Conservation (phyloP, 768 basidiomycete species). For the Tephrocybe sp. region DNA sequence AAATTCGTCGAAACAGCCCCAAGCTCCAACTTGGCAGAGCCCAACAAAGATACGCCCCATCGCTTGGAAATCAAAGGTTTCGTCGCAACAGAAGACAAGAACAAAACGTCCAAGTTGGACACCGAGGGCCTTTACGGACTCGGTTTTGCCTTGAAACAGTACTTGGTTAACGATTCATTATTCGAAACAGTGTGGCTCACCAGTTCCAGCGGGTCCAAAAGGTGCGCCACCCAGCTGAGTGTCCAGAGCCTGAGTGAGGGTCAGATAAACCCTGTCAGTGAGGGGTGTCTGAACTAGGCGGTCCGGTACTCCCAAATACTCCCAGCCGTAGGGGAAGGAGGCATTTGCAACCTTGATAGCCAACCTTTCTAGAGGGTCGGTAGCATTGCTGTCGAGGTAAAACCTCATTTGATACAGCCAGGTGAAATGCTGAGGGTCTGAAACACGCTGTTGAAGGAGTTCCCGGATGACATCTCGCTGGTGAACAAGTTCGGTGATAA, state of each 20-base stretch:
- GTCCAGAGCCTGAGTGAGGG: constrained; percentile 92
- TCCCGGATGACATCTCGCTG: constrained; percentile 91
- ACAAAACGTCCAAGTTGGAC: constrained; percentile 98
- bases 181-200: constrained; percentile 34
- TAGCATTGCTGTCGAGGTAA: constrained; percentile 73
- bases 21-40: constrained; percentile 97
- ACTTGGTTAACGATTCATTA: constrained; percentile 5
- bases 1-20: constrained; percentile 98
- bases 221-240: constrained; percentile 95
- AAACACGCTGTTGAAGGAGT: constrained; percentile 63
- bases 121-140: constrained; percentile 98
- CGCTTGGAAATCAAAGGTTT: constrained; percentile 99
- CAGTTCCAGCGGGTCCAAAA: constrained; percentile 97
- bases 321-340: constrained; percentile 95
- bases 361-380: constrained; percentile 78
- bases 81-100: constrained; percentile 99
- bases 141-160: constrained; percentile 77
- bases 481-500: constrained; percentile 98
- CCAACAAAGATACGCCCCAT: constrained; percentile 99
- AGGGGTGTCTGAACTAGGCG: constrained; percentile 96
- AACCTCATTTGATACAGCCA: constrained; percentile 99
- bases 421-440: constrained; percentile 70
- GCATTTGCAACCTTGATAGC: constrained; percentile 87
- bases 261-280: constrained; percentile 95
- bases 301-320: constrained; percentile 96